These are phyloP conservation scores for Amphibolis antarctica DNA, from an alignment of 106 monocot genomes.

Conservation along the genomic window DNA sequence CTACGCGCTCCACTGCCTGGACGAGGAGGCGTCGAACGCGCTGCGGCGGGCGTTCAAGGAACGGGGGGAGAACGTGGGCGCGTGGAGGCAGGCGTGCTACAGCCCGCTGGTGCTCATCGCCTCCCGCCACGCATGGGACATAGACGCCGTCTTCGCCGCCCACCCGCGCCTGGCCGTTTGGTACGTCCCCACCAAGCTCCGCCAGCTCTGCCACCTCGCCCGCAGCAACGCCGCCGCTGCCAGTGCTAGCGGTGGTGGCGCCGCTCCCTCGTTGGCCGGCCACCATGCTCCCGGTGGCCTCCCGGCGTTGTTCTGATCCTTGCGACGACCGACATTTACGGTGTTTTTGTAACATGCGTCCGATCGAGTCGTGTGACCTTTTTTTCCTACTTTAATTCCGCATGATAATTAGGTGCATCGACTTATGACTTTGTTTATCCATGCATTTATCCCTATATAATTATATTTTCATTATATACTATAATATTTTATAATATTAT, in stretches of 20 bases:
- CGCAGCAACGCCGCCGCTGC: slow-evolving; percentile 26
- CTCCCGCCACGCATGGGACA: slow-evolving; percentile 66
- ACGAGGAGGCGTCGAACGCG: slow-evolving; percentile 71
- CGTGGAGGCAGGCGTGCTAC: slow-evolving; percentile 94
- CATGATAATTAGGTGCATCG: no score
- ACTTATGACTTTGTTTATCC: no score
- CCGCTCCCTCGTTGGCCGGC: background rate
- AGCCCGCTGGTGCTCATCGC: slow-evolving; percentile 79
- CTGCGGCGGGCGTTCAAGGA: slow-evolving; percentile 67
- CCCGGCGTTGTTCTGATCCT: background rate
- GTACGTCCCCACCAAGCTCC: slow-evolving; percentile 97
- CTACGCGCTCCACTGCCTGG: slow-evolving; percentile 93
- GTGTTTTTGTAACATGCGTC: no score
- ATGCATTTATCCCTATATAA: no score
- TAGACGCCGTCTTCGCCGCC: slow-evolving; percentile 80
- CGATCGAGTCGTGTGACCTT: no score
- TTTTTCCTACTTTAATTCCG: no score
- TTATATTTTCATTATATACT: no score
- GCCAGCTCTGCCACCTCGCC: slow-evolving; percentile 85
- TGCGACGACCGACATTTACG: no score
- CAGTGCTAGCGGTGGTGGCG: no score
- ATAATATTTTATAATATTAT: no score
- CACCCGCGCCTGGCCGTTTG: slow-evolving; percentile 79
- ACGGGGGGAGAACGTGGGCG: slow-evolving; percentile 83
- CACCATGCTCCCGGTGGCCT: slow-evolving; percentile 1